A percentile compares a stretch with the other conserved stretches of the same genome.
phyloP scores from a whole-genome alignment of 352 stramenopile species.

The Globisporangium apiculatum region DNA sequence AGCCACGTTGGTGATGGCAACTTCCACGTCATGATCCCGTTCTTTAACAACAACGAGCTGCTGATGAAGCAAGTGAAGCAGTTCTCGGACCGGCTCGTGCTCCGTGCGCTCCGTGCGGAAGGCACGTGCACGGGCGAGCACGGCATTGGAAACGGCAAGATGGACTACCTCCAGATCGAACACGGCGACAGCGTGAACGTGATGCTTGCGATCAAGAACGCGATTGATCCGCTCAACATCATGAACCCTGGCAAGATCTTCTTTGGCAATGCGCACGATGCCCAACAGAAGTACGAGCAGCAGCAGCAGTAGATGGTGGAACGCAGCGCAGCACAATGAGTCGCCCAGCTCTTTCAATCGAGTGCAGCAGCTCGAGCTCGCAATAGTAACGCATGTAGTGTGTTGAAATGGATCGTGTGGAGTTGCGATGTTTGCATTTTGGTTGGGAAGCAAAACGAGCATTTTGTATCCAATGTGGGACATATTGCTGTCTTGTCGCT shows the following conservation, averaged over 20 bases:
- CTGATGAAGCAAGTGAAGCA: slow-evolving; percentile 83
- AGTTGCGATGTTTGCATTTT: background rate
- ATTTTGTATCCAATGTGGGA: too few relatives aligned
- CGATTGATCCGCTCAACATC: slow-evolving; percentile 93
- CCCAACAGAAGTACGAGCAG: slow-evolving; percentile 10
- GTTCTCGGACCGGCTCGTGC: slow-evolving; percentile 83
- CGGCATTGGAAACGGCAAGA: slow-evolving; percentile 95
- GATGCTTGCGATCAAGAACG: slow-evolving; percentile 93
- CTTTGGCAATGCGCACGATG: slow-evolving; percentile 34
- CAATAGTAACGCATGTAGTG: too few relatives aligned
- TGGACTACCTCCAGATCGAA: slow-evolving; percentile 87
- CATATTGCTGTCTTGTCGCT: too few relatives aligned
- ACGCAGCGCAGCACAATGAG: too few relatives aligned
- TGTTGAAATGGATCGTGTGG: too few relatives aligned
- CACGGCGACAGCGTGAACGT: slow-evolving; percentile 88
- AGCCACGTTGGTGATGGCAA: slow-evolving; percentile 94
- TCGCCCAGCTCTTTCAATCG: too few relatives aligned
- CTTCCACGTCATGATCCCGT: slow-evolving; percentile 97
- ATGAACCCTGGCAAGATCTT: slow-evolving; percentile 98
- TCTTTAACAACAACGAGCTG: slow-evolving; percentile 75
- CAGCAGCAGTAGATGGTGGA: background rate
- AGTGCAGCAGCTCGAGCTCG: too few relatives aligned
- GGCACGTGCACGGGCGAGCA: slow-evolving; percentile 99
- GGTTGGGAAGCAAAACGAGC: too few relatives aligned
- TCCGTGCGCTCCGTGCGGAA: slow-evolving; percentile 83